Base-by-base conservation (phyloP, 2,329 filamentous ascomycete species). In the Colletotrichum spinosum region DNA sequence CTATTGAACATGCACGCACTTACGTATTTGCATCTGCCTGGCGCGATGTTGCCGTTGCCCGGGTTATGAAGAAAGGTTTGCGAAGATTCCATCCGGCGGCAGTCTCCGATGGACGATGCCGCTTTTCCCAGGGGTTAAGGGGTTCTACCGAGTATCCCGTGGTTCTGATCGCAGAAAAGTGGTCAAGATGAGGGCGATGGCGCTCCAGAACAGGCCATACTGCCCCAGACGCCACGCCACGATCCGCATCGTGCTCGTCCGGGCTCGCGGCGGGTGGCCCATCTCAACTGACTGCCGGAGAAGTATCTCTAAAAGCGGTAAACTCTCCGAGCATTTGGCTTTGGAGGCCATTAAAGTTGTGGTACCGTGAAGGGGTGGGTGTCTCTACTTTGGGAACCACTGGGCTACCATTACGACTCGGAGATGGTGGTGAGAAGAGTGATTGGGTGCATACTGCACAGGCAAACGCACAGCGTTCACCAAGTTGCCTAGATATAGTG, bases 181-280 rank as follows among this genome's bases (percentile, higher is more conserved):
- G 2, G 25, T 25, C 25, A 25, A 4, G 25, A 25, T 25, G 25
- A 25, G 25, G 25, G 25, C 25, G 25, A 25, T 25, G 61, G 56
- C 62, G 46, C 52, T 61, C 35, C 41, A 61, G 57, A 56, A 56
- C 58, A 62, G 62, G 58, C 58, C 62, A 65, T 55, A 44, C 42
- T 55, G n/a, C 46, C 52, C 45, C 46, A 34, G 48, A 56, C 25
- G 57, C 52, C 52, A 56, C 42, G 52, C 58, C 58, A 65, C 51
- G 62, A 56, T 62, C 37, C 41, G 42, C 58, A 37, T 62, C 33
- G 37, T 44, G 15, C 52, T 56, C 35, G 17, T 42, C 33, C 35
- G 25, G 33, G 46, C 48, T 48, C 46, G 46, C 41, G 35, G 51
- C 41, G 35, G 57, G 44, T 65, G 62, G 57, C 34, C 57, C 41